Conservation (phyloP, 495 filamentous ascomycete species). For the Aspergillus sclerotiicarbonarius region DNA sequence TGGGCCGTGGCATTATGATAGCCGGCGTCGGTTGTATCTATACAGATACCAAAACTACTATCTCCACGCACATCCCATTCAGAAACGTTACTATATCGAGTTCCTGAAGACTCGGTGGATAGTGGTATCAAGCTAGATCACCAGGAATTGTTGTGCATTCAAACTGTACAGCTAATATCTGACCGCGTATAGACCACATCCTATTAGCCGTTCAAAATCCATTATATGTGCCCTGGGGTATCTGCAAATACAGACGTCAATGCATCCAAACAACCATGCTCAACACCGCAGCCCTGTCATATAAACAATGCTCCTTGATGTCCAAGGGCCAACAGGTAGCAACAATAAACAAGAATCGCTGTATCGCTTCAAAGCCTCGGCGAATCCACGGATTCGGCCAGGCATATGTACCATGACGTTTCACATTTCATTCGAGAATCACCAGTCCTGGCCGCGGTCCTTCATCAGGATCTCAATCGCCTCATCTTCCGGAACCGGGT, state of each 20-base stretch:
- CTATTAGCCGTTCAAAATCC: constrained; percentile 15
- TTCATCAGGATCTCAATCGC: constrained; percentile 50
- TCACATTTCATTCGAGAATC: constrained; percentile 11
- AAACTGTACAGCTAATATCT: neutral
- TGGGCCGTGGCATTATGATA: constrained; percentile 12
- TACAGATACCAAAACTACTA: neutral
- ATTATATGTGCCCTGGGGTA: constrained; percentile 24
- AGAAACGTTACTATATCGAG: constrained; percentile 12
- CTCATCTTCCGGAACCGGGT: constrained; percentile 47
- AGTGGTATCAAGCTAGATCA: neutral
- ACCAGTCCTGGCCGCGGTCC: constrained; percentile 51
- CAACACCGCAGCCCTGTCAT: constrained; percentile 7
- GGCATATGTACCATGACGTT: constrained; percentile 19
- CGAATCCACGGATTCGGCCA: neutral
- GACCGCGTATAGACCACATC: neutral
- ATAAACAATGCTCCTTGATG: constrained; percentile 18
- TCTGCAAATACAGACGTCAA: constrained; percentile 25
- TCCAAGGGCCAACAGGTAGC: constrained; percentile 1
- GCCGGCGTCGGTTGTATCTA: too few relatives aligned
- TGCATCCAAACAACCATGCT: constrained; percentile 11
- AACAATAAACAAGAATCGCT: constrained; percentile 6
- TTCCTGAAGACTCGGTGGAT: too few relatives aligned
- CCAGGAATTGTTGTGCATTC: neutral
- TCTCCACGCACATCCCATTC: constrained; percentile 9
- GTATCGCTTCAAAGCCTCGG: neutral